These are phyloP conservation scores for Coemansia sp. DNA, from an alignment of 192 early-diverging fungal genomes.

Conservation along the genomic window DNA sequence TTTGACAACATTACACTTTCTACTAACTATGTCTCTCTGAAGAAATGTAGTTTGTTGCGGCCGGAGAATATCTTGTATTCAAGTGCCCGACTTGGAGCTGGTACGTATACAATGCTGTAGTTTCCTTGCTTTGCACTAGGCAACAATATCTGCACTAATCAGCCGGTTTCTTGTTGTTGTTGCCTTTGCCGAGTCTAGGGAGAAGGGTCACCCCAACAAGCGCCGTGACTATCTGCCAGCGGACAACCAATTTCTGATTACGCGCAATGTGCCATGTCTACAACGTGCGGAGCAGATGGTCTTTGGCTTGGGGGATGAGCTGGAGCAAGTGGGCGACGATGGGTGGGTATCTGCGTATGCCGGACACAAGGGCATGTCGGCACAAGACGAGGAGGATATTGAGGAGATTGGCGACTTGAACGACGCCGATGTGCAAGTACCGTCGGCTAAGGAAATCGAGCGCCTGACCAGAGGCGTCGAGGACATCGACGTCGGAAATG, in stretches of 20 bases:
- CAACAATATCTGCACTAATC: background rate
- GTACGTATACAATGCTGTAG: slow-evolving; percentile 33
- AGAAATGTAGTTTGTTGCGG: slow-evolving; percentile 78
- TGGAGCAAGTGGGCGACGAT: slow-evolving; percentile 71
- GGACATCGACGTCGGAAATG: slow-evolving; percentile 60
- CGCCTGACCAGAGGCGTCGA: slow-evolving; percentile 71
- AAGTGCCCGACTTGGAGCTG: slow-evolving; percentile 99
- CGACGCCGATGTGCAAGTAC: slow-evolving; percentile 45
- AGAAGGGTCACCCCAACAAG: slow-evolving; percentile 71
- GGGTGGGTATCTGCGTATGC: slow-evolving; percentile 90
- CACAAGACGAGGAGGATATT: slow-evolving; percentile 55
- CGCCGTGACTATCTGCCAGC: slow-evolving; percentile 78
- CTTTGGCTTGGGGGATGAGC: slow-evolving; percentile 49
- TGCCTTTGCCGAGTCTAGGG: slow-evolving; percentile 41
- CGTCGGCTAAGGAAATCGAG: slow-evolving; percentile 52
- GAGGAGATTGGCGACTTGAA: slow-evolving; percentile 64
- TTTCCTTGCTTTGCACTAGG: background rate
- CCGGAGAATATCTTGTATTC: slow-evolving; percentile 97
- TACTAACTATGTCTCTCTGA: background rate
- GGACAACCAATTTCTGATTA: slow-evolving; percentile 96
- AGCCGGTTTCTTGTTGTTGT: background rate
- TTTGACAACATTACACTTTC: background rate
- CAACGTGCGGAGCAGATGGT: slow-evolving; percentile 68
- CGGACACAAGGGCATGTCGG: slow-evolving; percentile 40
- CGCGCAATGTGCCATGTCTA: slow-evolving; percentile 92